Percentiles rank a stretch among this genome's conserved stretches.
phyloP scores from a whole-genome alignment of 352 stramenopile genomes.

The Pythium biforme region DNA sequence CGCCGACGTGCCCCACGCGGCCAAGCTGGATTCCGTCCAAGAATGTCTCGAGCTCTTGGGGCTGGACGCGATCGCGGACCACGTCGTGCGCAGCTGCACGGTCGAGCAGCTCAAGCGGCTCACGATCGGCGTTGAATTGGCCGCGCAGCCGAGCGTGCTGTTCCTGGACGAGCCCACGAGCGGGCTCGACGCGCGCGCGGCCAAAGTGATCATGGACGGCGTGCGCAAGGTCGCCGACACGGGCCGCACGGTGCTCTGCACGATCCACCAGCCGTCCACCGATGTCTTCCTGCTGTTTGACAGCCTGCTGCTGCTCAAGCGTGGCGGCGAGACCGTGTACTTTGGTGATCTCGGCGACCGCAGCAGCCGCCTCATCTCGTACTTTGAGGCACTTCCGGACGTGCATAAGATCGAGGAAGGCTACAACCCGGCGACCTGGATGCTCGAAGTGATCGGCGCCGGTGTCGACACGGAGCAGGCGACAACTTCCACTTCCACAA shows the following conservation, averaged over 20 bases:
- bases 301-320: constrained; percentile 81
- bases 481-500: background rate
- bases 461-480: constrained; percentile 16
- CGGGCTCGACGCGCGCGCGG: constrained; percentile 84
- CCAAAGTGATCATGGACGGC: constrained; percentile 86
- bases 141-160: constrained; percentile 81
- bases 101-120: constrained; percentile 67
- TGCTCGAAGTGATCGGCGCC: constrained; percentile 28
- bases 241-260: constrained; percentile 83
- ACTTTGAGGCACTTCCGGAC: constrained; percentile 38
- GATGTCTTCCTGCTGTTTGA: constrained; percentile 88
- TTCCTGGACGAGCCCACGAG: constrained; percentile 91
- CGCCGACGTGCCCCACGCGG: constrained; percentile 3
- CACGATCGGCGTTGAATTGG: constrained; percentile 91
- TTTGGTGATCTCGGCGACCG: constrained; percentile 49
- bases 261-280: constrained; percentile 87
- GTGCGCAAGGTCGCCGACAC: constrained; percentile 84
- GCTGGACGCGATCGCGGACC: constrained; percentile 24
- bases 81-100: constrained; percentile 30
- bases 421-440: constrained; percentile 43
- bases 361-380: constrained; percentile 20
- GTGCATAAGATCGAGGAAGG: constrained; percentile 39
- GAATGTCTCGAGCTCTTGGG: constrained; percentile 26
- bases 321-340: constrained; percentile 58
- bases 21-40: constrained; percentile 22